Conservation (phyloP, 768 basidiomycete species). For the Suillus weaverae region DNA sequence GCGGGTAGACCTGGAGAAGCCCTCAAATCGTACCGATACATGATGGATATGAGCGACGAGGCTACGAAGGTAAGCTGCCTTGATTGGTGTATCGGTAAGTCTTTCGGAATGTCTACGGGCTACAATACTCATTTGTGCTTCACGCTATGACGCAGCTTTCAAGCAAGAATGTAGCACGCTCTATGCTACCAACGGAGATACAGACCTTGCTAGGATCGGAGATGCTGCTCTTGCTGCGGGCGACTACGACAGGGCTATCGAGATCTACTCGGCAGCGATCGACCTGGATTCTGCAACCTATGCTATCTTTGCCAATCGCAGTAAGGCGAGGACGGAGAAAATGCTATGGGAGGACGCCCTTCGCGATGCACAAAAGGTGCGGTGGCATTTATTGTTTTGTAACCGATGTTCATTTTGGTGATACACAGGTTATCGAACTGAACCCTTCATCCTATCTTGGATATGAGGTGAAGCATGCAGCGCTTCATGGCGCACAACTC, state of each 20-base stretch:
- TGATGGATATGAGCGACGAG: neutral
- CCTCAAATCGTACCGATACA: neutral
- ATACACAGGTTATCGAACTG: neutral
- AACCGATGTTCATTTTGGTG: neutral
- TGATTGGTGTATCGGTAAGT: neutral
- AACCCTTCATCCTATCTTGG: slow-evolving; percentile 1
- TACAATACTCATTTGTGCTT: no score
- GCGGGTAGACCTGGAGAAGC: neutral
- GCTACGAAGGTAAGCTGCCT: neutral
- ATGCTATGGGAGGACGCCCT: neutral
- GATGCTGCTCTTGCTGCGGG: neutral
- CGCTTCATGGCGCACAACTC: neutral
- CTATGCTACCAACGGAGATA: neutral
- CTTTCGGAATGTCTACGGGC: no score
- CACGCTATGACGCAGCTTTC: neutral
- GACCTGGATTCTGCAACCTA: neutral
- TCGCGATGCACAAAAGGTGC: neutral
- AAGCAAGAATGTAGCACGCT: neutral
- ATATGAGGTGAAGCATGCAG: neutral
- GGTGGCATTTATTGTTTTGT: neutral
- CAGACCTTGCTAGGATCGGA: neutral
- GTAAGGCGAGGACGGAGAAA: neutral
- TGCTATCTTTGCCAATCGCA: neutral
- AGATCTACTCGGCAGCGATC: neutral
- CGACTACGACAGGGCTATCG: neutral